Percentiles rank a stretch among this genome's conserved stretches.
phyloP scores from a whole-genome alignment of 305 asterid genomes.

The Rubia peregrina region DNA sequence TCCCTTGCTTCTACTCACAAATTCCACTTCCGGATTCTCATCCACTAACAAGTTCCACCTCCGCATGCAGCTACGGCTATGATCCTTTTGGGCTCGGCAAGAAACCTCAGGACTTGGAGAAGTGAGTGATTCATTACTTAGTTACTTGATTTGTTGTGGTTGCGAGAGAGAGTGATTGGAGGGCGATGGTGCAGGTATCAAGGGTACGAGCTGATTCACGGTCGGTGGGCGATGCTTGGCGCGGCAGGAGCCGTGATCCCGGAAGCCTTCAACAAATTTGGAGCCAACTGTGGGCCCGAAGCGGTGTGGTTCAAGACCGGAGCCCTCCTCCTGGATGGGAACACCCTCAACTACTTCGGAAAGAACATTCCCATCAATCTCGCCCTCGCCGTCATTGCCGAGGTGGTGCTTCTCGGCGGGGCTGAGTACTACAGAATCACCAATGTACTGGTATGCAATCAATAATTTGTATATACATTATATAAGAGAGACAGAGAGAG shows the following conservation, averaged over 20 bases:
- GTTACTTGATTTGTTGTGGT: no score
- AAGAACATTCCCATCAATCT: constrained; percentile 93
- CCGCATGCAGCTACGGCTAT: constrained; percentile 76
- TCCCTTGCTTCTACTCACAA: not conserved
- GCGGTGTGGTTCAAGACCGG: constrained; percentile 99
- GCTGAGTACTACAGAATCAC: constrained; percentile 91
- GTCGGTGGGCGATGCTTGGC: constrained; percentile 98
- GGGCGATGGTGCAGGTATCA: constrained; percentile 44
- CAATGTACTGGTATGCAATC: constrained; percentile 59
- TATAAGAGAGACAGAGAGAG: no score
- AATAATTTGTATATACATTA: not conserved
- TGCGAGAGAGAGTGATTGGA: no score
- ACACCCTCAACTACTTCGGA: constrained; percentile 88
- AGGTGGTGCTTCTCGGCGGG: constrained; percentile 90
- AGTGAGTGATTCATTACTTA: constrained; percentile 28
- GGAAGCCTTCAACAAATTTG: constrained; percentile 93
- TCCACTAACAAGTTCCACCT: not conserved
- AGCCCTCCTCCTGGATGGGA: constrained; percentile 90
- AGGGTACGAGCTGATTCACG: constrained; percentile 85
- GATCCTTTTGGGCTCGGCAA: constrained; percentile 97
- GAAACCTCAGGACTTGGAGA: constrained; percentile 85
- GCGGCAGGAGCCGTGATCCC: constrained; percentile 94
- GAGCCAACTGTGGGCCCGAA: constrained; percentile 93
- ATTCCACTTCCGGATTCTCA: not conserved
- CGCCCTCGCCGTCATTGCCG: constrained; percentile 67